A percentile compares a stretch with the other conserved stretches of the same genome.
Conservation (phyloP, 352 stramenopile genomes). For the Pythium phragmitis region DNA sequence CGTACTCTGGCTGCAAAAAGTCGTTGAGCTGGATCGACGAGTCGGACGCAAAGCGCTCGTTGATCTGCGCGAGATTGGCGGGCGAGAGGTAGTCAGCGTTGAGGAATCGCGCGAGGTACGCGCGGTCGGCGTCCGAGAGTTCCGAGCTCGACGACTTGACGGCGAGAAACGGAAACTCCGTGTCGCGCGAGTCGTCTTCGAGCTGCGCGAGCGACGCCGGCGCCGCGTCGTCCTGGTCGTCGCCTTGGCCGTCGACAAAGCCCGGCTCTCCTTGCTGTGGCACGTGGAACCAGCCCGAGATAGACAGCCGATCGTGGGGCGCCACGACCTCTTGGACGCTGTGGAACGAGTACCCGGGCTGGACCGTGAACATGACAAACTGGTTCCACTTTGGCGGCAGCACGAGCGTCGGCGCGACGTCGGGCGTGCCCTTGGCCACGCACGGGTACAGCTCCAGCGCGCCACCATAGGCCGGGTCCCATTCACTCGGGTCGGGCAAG, state of each 20-base stretch:
- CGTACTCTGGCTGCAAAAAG: slow-evolving; percentile 78
- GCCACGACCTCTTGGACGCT: slow-evolving; percentile 52
- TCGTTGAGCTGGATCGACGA: slow-evolving; percentile 83
- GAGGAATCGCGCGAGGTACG: slow-evolving; percentile 73
- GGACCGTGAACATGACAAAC: slow-evolving; percentile 89
- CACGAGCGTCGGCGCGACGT: slow-evolving; percentile 32
- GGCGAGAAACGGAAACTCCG: slow-evolving; percentile 22
- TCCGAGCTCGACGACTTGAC: slow-evolving; percentile 3
- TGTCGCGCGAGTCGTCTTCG: slow-evolving; percentile 33
- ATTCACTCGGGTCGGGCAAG: slow-evolving; percentile 81
- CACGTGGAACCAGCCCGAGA: slow-evolving; percentile 76
- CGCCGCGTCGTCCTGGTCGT: slow-evolving; percentile 19
- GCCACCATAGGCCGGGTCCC: slow-evolving; percentile 81
- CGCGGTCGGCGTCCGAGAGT: slow-evolving; percentile 49
- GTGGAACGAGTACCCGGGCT: slow-evolving; percentile 89
- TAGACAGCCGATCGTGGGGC: slow-evolving; percentile 66
- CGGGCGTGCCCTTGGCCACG: slow-evolving; percentile 29
- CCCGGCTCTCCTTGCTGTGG: slow-evolving; percentile 26
- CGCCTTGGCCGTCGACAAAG: slow-evolving; percentile 21
- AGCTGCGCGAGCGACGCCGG: slow-evolving; percentile 27
- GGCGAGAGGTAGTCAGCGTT: slow-evolving; percentile 74
- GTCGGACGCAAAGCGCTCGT: slow-evolving; percentile 71
- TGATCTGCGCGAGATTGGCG: slow-evolving; percentile 71
- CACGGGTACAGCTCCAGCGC: slow-evolving; percentile 86
- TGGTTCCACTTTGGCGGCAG: slow-evolving; percentile 83